These are phyloP conservation scores for Sclerotinia glacialis DNA, from an alignment of 2,329 filamentous ascomycete species.

Conservation along the genomic window DNA sequence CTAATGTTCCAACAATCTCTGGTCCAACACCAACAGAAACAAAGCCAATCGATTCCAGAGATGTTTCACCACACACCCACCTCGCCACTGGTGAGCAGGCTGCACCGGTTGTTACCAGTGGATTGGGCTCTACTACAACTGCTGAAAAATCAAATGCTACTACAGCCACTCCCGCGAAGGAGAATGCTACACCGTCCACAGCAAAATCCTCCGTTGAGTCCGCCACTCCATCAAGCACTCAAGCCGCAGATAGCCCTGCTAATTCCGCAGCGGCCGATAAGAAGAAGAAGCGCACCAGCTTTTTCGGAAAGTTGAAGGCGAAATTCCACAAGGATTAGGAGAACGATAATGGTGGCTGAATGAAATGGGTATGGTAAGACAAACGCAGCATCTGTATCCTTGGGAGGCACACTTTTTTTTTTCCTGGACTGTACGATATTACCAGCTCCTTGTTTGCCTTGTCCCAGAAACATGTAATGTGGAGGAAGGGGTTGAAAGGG, in stretches of 20 bases:
- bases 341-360: slow-evolving; percentile 13
- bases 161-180: slow-evolving; percentile 28
- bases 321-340: slow-evolving; percentile 45
- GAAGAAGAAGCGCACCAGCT: slow-evolving; percentile 41
- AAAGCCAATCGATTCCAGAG: slow-evolving; percentile 24
- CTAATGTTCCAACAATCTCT: not conserved
- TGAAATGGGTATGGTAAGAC: slow-evolving; percentile 5
- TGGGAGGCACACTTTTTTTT: slow-evolving; percentile 18
- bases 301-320: slow-evolving; percentile 50
- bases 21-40: not conserved
- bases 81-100: slow-evolving; percentile 27
- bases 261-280: slow-evolving; percentile 33
- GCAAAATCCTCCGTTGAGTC: slow-evolving; percentile 32
- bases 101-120: slow-evolving; percentile 33
- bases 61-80: slow-evolving; percentile 36
- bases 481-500: slow-evolving; percentile 16
- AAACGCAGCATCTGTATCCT: slow-evolving; percentile 18
- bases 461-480: slow-evolving; percentile 18
- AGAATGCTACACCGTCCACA: slow-evolving; percentile 27
- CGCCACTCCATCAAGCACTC: slow-evolving; percentile 33
- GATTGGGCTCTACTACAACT: slow-evolving; percentile 29
- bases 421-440: slow-evolving; percentile 22
- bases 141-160: slow-evolving; percentile 26
- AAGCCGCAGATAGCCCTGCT: slow-evolving; percentile 32
- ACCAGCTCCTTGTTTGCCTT: slow-evolving; percentile 20